phyloP scores from a whole-genome alignment of 306 rosid genomes.

The Vigna radiata region DNA sequence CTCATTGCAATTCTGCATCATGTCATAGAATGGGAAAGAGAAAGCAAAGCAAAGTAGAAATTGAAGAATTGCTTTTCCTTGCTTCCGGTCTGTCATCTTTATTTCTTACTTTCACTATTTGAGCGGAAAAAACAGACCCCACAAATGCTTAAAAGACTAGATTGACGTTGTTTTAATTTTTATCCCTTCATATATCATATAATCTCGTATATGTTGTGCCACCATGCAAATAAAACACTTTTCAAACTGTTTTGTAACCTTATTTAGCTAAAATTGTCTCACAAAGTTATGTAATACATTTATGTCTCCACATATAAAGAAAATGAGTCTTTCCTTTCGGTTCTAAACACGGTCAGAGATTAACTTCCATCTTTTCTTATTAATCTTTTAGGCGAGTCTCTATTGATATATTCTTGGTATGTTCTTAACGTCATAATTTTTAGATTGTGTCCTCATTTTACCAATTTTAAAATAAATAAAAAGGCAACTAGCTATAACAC shows the following conservation, averaged over 20 bases:
- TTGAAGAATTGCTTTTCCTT: constrained; percentile 39
- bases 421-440: too few relatives aligned
- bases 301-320: neutral
- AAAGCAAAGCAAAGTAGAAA: constrained; percentile 38
- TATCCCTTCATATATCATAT: constrained; percentile 3
- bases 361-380: too few relatives aligned
- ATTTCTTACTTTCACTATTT: constrained; percentile 50
- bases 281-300: neutral
- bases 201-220: neutral
- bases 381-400: too few relatives aligned
- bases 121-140: constrained; percentile 41
- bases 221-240: constrained; percentile 9
- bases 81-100: constrained; percentile 45
- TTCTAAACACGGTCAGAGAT: neutral
- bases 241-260: neutral
- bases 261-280: neutral
- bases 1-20: constrained; percentile 48
- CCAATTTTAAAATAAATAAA: neutral
- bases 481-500: neutral
- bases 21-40: constrained; percentile 33
- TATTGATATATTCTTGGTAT: too few relatives aligned
- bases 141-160: constrained; percentile 37
- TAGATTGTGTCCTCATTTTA: neutral
- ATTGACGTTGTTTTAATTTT: constrained; percentile 10
- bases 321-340: neutral